These are phyloP conservation scores for Cardiospermum halicacabum DNA, from an alignment of 345 rosid genomes.

Conservation along the genomic window DNA sequence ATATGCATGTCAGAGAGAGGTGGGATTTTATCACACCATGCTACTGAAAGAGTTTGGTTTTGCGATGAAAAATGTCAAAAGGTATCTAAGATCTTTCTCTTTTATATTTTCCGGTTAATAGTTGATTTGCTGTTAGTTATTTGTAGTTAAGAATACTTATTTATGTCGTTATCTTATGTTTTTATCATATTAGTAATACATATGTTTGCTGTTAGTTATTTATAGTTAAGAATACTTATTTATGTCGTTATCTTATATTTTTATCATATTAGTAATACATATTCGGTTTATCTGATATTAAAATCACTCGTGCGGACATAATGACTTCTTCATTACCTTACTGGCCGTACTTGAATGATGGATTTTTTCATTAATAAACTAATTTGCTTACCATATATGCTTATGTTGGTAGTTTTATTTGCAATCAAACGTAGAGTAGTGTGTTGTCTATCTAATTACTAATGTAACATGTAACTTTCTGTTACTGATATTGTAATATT, in stretches of 20 bases:
- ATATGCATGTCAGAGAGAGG: conserved; percentile 34
- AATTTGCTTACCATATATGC: too few species aligned
- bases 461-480: neutral
- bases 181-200: neutral
- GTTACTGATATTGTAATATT: conserved; percentile 12
- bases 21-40: conserved; percentile 14
- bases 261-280: neutral
- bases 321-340: too few species aligned
- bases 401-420: too few species aligned
- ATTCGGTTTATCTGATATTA: too few species aligned
- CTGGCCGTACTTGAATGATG: too few species aligned
- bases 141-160: neutral
- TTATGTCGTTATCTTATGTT: too few species aligned
- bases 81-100: conserved; percentile 28
- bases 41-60: conserved; percentile 42
- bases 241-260: neutral
- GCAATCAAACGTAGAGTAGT: too few species aligned
- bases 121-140: neutral
- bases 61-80: conserved; percentile 65
- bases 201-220: neutral
- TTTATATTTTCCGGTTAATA: neutral
- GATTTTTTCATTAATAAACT: too few species aligned
- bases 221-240: neutral
- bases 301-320: too few species aligned
- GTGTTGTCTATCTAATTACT: too few species aligned